Evolutionary conservation across 75 land plant species (phyloP), one percentile per base, ranked within the genome.

Genomic region (Selaginella tamariscina): DNA sequence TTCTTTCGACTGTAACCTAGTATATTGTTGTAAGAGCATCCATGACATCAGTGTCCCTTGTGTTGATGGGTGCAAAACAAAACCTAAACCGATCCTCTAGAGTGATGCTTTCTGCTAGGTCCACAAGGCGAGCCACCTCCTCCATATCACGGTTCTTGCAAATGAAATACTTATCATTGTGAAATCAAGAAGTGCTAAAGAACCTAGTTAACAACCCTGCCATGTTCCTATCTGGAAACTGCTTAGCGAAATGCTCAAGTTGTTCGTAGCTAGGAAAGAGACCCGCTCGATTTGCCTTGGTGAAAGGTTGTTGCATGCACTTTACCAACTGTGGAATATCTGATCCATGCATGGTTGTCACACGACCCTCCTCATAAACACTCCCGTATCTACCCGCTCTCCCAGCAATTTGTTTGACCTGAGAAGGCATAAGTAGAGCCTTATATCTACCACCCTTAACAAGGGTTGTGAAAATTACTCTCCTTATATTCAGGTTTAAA

Each of bases 361-460:
- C 77, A 1, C 85, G 77, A 49, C 96, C 98, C 64, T 87, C 91
- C 0, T 91, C 91, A 72, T 82, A 93, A 1, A 55, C 27, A 64
- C 89, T 86, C 30, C 96, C 98, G 27, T 91, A 85, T 28, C 98
- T 73, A 1, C 98, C 98, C 30, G 96, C 98, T 79, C 98, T 82
- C 30, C 98, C 98, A 63, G 98, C 98, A 62, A 94, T 94, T 63
- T 94, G 96, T 70, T 94, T 94, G 63, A 94, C 88, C 71, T 88
- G 97, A 5, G 27, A 59, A n/a, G n/a, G n/a, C n/a, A n/a, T n/a
- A n/a, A n/a, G n/a, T n/a, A n/a, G n/a, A n/a, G n/a, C n/a, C n/a
- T n/a, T n/a, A n/a, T n/a, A n/a, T n/a, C n/a, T n/a, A n/a, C n/a
- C n/a, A n/a, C n/a, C n/a, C n/a, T n/a, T n/a, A n/a, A n/a, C 62